phyloP scores from a whole-genome alignment of 129 eudicot species.

The Helichrysum umbraculigerum region DNA sequence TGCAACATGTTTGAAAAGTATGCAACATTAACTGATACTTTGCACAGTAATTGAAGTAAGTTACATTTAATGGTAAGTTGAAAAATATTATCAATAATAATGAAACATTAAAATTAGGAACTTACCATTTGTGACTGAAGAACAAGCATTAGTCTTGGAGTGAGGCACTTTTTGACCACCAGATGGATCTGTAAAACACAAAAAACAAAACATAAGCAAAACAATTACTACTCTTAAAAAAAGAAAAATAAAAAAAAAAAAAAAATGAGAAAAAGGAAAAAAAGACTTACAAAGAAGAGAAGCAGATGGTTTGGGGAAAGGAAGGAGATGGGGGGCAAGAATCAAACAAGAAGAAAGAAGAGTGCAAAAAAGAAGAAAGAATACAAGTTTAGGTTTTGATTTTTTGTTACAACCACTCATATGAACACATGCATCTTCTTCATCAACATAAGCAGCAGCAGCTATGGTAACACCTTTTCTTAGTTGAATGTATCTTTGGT shows the following conservation, averaged over 20 bases:
- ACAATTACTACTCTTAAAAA: neutral
- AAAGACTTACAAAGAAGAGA: conserved; percentile 48
- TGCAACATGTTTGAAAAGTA: no score
- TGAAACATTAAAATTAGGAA: neutral
- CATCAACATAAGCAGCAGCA: conserved; percentile 35
- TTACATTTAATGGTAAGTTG: neutral
- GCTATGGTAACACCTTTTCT: conserved; percentile 46
- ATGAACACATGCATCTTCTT: conserved; percentile 54
- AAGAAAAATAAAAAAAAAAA: conserved; percentile 1
- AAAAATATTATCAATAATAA: neutral
- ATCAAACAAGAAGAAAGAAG: conserved; percentile 60
- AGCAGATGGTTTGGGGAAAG: conserved; percentile 44
- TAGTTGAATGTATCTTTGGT: conserved; percentile 45
- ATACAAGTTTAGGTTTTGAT: conserved; percentile 56
- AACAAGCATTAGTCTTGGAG: conserved; percentile 52
- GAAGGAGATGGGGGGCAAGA: conserved; percentile 52
- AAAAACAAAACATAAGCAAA: neutral
- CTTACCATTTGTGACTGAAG: conserved; percentile 75
- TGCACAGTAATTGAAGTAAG: neutral
- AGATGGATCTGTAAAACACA: conserved; percentile 58
- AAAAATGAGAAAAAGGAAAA: neutral
- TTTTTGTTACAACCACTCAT: conserved; percentile 37
- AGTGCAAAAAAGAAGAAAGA: conserved; percentile 48
- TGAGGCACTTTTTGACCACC: conserved; percentile 40
- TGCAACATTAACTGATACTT: neutral